Conservation (phyloP, 495 filamentous ascomycete species). For the Diplogelasinospora grovesii region DNA sequence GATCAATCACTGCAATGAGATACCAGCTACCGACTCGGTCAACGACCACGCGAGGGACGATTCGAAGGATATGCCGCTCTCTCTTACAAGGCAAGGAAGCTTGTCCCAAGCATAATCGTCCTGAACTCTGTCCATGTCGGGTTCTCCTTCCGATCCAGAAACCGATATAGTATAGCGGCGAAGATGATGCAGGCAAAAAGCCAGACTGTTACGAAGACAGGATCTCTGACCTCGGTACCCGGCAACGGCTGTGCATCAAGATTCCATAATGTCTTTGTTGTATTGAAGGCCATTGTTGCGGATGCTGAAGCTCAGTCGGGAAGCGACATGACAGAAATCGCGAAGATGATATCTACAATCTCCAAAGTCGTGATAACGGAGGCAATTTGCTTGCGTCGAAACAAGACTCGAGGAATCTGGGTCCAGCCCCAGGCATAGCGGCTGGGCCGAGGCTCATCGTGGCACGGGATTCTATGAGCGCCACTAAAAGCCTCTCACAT, state of each 20-base stretch:
- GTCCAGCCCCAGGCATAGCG: no score
- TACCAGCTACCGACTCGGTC: conserved; percentile 10
- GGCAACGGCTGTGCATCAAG: conserved; percentile 4
- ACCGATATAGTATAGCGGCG: not conserved
- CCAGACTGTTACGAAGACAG: conserved; percentile 3
- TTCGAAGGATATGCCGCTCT: no score
- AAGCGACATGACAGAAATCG: no score
- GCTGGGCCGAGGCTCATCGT: no score
- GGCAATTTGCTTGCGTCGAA: no score
- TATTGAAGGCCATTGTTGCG: not conserved
- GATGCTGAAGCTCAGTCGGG: no score
- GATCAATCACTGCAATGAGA: not conserved
- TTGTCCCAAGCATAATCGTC: not conserved
- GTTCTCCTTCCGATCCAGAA: not conserved
- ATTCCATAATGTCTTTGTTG: not conserved
- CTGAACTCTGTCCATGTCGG: conserved; percentile 4
- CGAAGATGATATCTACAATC: no score
- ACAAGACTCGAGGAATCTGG: no score
- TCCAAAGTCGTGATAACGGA: no score
- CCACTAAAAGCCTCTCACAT: no score
- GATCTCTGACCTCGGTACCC: not conserved
- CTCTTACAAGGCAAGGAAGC: conserved; percentile 3
- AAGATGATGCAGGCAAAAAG: not conserved
- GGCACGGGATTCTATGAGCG: no score
- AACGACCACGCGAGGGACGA: not conserved